Base-by-base conservation (phyloP, 1,139 yeast species). In the Protomyces inouyei region DNA sequence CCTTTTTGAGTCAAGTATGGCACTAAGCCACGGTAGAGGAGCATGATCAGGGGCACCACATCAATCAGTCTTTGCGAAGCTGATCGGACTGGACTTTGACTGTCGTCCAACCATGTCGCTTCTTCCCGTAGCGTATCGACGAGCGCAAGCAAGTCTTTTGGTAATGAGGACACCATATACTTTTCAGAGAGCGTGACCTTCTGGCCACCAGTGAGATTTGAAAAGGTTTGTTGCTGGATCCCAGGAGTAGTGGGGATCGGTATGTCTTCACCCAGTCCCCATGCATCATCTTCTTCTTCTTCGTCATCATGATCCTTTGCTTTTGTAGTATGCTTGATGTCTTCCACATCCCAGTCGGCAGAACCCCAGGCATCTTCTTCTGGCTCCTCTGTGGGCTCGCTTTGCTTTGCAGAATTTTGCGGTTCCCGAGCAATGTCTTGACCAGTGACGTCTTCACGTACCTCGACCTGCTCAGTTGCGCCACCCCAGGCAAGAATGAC, bases 331-430 rank as follows among this genome's bases (percentile, higher is more conserved):
- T 18, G 25, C 48, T 43, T 43, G 3, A 28, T 9, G 5, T 43
- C 48, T 18, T 43, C 48, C 25, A 43, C 48, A n/a, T 43, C 48
- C 48, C 48, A 43, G 3, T 43, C 48, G 21, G 25, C 2, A 6
- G 48, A 6, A n/a, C 60, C 60, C 60, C 60, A 56, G 3, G 60
- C 60, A 48, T 56, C 60, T 6, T 45, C 60, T 14, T 28, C 54
- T 16, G 21, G 45, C 8, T 56, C 60, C 25, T 55, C 52, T 12
- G n/a, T 23, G 32, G 32, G 5, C 32, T 37, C 43, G 23, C 23
- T 46, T 9, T n/a, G 35, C 10, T 25, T 5, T 25, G 12, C 28
- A 10, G 18, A 2, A 37, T 9, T 12, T n/a, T 18, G 14, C n/a
- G 54, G n/a, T 16, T 46, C 54, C 21, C 38, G 40, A 38, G 51